Conservation (phyloP, 768 basidiomycete species). For the Leccinum barrowsii region DNA sequence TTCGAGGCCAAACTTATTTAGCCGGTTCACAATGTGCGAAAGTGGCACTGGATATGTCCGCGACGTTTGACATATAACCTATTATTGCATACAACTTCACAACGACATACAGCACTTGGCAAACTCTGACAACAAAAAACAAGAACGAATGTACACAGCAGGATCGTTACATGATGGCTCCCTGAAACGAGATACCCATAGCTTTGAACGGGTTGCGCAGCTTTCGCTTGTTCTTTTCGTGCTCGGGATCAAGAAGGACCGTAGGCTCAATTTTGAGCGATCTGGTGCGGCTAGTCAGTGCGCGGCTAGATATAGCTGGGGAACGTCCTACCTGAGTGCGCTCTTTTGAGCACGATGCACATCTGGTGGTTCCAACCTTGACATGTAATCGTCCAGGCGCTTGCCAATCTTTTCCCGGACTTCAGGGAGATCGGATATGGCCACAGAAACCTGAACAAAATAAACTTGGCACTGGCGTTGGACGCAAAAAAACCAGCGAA, state of each 20-base stretch:
- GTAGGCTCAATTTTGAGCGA: conserved; percentile 27
- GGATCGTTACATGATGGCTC: conserved; percentile 20
- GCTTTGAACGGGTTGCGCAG: conserved; percentile 5
- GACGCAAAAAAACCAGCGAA: conserved; percentile 2
- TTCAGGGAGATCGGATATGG: conserved; percentile 34
- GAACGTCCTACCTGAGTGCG: conserved; percentile 18
- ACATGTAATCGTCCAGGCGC: conserved; percentile 24
- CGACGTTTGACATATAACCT: not conserved
- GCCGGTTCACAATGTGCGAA: conserved; percentile 25
- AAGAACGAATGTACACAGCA: not conserved
- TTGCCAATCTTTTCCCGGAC: conserved; percentile 28
- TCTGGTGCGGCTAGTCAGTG: conserved; percentile 15
- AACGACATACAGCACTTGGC: not conserved
- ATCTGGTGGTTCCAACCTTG: conserved; percentile 16
- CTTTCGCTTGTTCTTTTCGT: not conserved
- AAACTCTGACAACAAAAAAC: not conserved
- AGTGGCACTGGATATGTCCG: conserved; percentile 13
- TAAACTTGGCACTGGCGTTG: not conserved
- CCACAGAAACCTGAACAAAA: conserved; percentile 23
- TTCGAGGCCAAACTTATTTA: conserved; percentile 10
- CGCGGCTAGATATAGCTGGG: too few relatives aligned
- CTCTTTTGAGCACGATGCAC: conserved; percentile 21
- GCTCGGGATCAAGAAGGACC: conserved; percentile 18
- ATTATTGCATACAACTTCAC: not conserved
- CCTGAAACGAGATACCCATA: conserved; percentile 16